Evolutionary conservation across 148 eudicot species (phyloP).

Genomic region (Rhododendron molle): DNA sequence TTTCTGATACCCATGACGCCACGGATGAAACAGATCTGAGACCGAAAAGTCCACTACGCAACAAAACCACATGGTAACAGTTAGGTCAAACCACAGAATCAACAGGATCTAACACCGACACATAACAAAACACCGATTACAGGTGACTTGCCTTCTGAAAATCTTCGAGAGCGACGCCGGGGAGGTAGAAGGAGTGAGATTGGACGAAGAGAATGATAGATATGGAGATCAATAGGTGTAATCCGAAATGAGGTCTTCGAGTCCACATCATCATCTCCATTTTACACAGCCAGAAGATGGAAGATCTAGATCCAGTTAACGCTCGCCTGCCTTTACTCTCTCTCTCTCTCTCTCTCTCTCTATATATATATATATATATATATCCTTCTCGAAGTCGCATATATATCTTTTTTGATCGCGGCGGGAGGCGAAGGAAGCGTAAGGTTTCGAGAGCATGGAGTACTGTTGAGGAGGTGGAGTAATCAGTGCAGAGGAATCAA

Average conservation of each 20-base stretch:
- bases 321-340: background rate
- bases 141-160: constrained; percentile 30
- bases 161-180: constrained; percentile 57
- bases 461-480: too few species aligned
- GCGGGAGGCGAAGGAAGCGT: too few species aligned
- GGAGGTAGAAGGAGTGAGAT: constrained; percentile 41
- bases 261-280: constrained; percentile 2
- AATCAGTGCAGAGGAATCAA: too few species aligned
- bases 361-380: too few species aligned
- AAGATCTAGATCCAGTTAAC: constrained; percentile 6
- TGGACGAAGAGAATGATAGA: constrained; percentile 20
- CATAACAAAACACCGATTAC: background rate
- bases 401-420: background rate
- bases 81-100: background rate
- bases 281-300: background rate
- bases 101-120: background rate
- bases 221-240: constrained; percentile 18
- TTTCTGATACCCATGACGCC: background rate
- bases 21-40: background rate
- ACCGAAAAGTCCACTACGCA: background rate
- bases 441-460: too few species aligned
- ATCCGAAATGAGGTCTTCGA: background rate
- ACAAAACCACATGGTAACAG: background rate
- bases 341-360: background rate
- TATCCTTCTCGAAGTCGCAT: background rate